Conservation (phyloP, 163 green algal species). For the Chloromonas sp. region DNA sequence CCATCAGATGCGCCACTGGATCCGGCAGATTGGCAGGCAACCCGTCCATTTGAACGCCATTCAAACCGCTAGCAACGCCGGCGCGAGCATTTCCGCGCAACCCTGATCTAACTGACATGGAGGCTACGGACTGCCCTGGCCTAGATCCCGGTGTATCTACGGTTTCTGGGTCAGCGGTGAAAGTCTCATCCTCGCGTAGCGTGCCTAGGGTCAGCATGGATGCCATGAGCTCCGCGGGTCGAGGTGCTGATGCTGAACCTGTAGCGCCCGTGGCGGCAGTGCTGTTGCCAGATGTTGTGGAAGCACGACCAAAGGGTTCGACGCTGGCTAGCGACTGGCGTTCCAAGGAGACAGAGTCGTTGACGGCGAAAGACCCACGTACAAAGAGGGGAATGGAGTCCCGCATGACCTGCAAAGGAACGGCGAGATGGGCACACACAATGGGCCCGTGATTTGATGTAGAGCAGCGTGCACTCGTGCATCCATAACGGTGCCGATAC, state of each 20-base stretch:
- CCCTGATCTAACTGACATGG: too few species aligned
- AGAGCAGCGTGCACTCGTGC: too few species aligned
- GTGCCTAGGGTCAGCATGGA: constrained; percentile 6
- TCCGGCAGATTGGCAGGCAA: too few species aligned
- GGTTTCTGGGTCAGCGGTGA: neutral
- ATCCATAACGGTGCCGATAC: too few species aligned
- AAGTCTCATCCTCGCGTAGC: constrained; percentile 6
- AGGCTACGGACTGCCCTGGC: too few species aligned
- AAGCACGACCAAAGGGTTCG: neutral
- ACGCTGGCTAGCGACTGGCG: neutral
- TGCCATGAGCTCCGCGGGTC: neutral
- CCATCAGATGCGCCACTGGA: too few species aligned
- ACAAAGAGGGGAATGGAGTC: constrained; percentile 10
- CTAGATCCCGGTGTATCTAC: too few species aligned
- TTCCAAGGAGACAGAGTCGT: constrained; percentile 2
- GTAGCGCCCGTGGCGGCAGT: neutral
- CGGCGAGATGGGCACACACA: too few species aligned
- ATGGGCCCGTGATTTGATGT: too few species aligned
- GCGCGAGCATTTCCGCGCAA: too few species aligned
- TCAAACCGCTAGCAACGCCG: too few species aligned
- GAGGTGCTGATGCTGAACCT: neutral
- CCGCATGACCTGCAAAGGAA: neutral
- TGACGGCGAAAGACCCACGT: neutral
- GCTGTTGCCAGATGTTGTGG: neutral
- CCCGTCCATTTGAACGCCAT: too few species aligned